Evolutionary conservation across 495 filamentous ascomycete genomes (phyloP), one percentile per base, ranked within the genome.

Genomic region (Collariella sp.): DNA sequence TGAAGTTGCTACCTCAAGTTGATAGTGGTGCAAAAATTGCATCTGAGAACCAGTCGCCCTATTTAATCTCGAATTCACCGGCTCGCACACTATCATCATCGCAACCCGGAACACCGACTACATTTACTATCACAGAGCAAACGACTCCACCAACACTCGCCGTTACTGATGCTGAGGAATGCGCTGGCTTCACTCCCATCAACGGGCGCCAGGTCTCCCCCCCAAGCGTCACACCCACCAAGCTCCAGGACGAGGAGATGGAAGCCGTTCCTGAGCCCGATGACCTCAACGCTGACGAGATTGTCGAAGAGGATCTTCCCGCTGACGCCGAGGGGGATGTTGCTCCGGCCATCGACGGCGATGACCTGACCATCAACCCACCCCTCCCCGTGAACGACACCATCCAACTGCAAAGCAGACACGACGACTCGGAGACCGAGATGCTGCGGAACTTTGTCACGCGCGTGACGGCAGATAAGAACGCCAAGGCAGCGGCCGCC

Each of bases 371-470:
- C 10, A 48, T 59, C 12, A 55, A 57, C 0, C 49, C 46, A 2
- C 45, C 52, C 10, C 43, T 26, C 15, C 33, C 41, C 4, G 47
- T 59, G 40, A 62, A 62, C 46, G 65, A 67, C 35, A 62, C 63
- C 5, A 45, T 66, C 5, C 54, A 60, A 5, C 33, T 64, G n/a
- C 62, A 63, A 13, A 55, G 45, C 2, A 39, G 46, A 5, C 63
- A 67, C 16, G 67, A 68, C 13, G 67, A 70, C 34, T 70, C 67
- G 3, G 72, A 76, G 39, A 72, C 72, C 2, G 73, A 76, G 29
- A 66, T 76, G 66, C 63, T 76, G 26, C 60, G 70, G 12, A 69
- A 70, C 38, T 76, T 76, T 58, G 67, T 76, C 31, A 72, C 66
- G 36, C 63, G 71, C 24, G 73, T 76, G 3, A 64, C 70, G 44